These are phyloP conservation scores for Physaria fendleri DNA, from an alignment of 345 rosid species.

Conservation along the genomic window DNA sequence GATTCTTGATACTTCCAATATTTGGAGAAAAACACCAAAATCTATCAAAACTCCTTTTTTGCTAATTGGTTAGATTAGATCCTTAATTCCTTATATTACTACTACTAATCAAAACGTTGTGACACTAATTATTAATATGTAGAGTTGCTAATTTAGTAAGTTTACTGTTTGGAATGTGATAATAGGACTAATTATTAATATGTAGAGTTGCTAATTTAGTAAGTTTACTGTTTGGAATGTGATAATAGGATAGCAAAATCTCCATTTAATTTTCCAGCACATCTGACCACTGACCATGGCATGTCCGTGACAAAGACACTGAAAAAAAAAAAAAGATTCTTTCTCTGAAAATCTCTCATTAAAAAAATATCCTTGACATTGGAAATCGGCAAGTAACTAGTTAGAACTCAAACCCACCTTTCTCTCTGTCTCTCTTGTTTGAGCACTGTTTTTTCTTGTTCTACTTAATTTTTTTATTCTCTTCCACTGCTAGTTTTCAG, in stretches of 20 bases:
- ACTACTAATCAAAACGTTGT: not conserved
- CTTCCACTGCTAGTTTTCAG: not conserved
- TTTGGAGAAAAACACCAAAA: slow-evolving; percentile 39
- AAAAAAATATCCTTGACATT: not conserved
- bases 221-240: not conserved
- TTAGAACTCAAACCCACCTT: slow-evolving; percentile 18
- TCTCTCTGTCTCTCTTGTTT: slow-evolving; percentile 2
- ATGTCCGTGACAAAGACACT: slow-evolving; percentile 53
- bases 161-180: not conserved
- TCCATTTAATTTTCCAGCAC: slow-evolving; percentile 38
- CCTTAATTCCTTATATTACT: not conserved
- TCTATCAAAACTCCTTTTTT: slow-evolving; percentile 35
- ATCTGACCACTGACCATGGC: slow-evolving; percentile 56
- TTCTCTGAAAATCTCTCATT: not conserved
- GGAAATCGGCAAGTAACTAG: slow-evolving; percentile 16
- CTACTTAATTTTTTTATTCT: slow-evolving; percentile 26
- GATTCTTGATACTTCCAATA: slow-evolving; percentile 39
- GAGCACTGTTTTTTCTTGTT: slow-evolving; percentile 8
- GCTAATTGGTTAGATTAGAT: slow-evolving; percentile 16
- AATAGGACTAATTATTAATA: not conserved
- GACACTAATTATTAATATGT: not conserved
- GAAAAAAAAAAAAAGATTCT: slow-evolving; percentile 30
- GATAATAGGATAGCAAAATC: not conserved
- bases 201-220: not conserved
- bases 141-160: not conserved